Conservation (phyloP, 2,329 filamentous ascomycete genomes). For the Colletotrichum australisinense region DNA sequence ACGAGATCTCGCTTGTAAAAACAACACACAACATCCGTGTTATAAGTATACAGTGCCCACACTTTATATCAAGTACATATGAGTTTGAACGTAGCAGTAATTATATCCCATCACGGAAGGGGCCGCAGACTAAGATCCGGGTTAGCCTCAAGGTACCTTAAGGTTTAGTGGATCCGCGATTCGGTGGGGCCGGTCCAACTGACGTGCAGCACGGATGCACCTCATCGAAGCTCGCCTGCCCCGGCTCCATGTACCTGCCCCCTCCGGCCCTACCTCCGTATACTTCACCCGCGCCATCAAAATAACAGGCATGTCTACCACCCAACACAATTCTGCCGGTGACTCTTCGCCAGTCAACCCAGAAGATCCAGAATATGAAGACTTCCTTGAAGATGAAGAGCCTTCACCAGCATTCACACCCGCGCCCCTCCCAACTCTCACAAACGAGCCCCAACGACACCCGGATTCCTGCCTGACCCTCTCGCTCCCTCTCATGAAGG, state of each 20-base stretch:
- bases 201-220: not conserved
- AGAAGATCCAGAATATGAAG: not conserved
- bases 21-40: no score
- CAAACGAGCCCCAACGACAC: constrained; percentile 26
- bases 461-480: constrained; percentile 44
- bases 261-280: not conserved
- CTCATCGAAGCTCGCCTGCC: not conserved
- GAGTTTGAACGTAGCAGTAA: no score
- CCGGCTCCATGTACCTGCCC: not conserved
- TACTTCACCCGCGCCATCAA: not conserved
- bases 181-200: not conserved
- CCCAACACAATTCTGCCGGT: no score
- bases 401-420: not conserved
- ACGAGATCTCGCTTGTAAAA: no score
- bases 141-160: not conserved
- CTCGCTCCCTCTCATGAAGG: constrained; percentile 40
- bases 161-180: not conserved
- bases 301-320: not conserved
- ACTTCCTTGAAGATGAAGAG: constrained; percentile 8
- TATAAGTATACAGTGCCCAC: no score
- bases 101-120: no score
- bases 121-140: no score
- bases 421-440: constrained; percentile 15
- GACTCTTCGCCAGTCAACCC: no score
- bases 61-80: no score